Conservation (phyloP, 768 basidiomycete genomes). For the Termitomyces sp. region DNA sequence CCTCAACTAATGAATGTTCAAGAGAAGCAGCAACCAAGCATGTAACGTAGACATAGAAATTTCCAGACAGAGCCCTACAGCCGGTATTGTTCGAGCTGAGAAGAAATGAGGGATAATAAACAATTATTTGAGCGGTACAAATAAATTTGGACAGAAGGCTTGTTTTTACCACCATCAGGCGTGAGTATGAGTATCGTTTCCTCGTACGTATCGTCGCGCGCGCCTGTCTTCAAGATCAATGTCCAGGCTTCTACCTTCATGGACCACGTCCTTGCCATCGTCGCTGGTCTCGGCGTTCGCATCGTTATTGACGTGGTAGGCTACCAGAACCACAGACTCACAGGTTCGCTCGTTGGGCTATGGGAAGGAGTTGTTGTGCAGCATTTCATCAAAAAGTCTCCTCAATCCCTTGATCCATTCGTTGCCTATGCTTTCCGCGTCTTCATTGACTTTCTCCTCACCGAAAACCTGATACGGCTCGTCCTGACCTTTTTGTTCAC, state of each 20-base stretch:
- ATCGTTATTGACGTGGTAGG: constrained; percentile 51
- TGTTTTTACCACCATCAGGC: constrained; percentile 11
- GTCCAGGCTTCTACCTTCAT: constrained; percentile 38
- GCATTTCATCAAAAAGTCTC: constrained; percentile 66
- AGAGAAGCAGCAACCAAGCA: not conserved
- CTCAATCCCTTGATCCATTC: constrained; percentile 63
- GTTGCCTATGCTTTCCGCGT: constrained; percentile 64
- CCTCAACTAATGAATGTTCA: not conserved
- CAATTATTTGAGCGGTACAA: constrained; percentile 1
- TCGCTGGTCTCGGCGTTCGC: constrained; percentile 60
- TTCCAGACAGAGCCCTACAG: not conserved
- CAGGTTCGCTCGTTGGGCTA: constrained; percentile 60
- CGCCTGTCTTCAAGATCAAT: constrained; percentile 27
- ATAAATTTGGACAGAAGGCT: constrained; percentile 11
- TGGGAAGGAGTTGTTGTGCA: constrained; percentile 49
- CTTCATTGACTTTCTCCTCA: constrained; percentile 66
- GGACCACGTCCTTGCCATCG: constrained; percentile 70
- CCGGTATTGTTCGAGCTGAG: not conserved
- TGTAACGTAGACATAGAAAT: not conserved
- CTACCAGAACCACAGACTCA: constrained; percentile 43
- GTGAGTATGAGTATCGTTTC: constrained; percentile 30
- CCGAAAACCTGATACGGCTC: constrained; percentile 37
- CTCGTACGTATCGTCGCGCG: constrained; percentile 30
- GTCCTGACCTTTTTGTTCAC: constrained; percentile 38
- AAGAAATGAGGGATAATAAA: not conserved